Conservation (phyloP, 805 yeast species). For the Komagataella populi region DNA sequence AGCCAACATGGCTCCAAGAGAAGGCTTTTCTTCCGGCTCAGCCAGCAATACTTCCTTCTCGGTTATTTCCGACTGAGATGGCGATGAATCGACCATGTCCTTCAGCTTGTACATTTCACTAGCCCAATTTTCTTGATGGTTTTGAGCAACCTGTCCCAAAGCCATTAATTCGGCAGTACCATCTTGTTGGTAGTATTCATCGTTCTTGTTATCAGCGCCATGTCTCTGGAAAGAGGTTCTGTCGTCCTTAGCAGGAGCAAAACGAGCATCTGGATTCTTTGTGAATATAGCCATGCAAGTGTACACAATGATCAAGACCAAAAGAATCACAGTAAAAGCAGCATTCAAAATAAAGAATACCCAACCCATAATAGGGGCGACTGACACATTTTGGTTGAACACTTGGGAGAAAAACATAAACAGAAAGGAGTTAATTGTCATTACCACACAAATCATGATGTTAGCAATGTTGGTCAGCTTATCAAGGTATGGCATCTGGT, state of each 20-base stretch:
- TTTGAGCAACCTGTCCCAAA: conserved; percentile 71
- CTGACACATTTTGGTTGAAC: conserved; percentile 69
- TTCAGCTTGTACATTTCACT: conserved; percentile 41
- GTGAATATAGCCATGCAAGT: conserved; percentile 50
- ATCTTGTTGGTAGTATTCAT: conserved; percentile 7
- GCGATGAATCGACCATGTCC: conserved; percentile 16
- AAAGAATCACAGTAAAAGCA: conserved; percentile 65
- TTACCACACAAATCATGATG: conserved; percentile 60
- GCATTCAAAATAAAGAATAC: conserved; percentile 82
- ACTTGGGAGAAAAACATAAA: conserved; percentile 78
- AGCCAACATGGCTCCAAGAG: conserved; percentile 28
- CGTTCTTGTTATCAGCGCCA: neutral
- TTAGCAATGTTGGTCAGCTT: conserved; percentile 68
- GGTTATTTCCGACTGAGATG: conserved; percentile 7
- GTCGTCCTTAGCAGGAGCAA: conserved; percentile 83
- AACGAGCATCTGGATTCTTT: conserved; percentile 80
- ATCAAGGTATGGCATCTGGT: conserved; percentile 65
- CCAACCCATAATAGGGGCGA: conserved; percentile 83
- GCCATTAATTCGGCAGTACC: conserved; percentile 46
- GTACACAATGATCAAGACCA: conserved; percentile 57
- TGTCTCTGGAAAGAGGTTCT: conserved; percentile 70
- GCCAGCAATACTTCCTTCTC: conserved; percentile 16
- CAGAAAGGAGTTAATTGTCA: conserved; percentile 66
- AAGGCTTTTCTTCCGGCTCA: conserved; percentile 19
- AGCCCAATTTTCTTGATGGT: conserved; percentile 68